Conservation (phyloP, 345 rosid species). For the Brassica cretica region DNA sequence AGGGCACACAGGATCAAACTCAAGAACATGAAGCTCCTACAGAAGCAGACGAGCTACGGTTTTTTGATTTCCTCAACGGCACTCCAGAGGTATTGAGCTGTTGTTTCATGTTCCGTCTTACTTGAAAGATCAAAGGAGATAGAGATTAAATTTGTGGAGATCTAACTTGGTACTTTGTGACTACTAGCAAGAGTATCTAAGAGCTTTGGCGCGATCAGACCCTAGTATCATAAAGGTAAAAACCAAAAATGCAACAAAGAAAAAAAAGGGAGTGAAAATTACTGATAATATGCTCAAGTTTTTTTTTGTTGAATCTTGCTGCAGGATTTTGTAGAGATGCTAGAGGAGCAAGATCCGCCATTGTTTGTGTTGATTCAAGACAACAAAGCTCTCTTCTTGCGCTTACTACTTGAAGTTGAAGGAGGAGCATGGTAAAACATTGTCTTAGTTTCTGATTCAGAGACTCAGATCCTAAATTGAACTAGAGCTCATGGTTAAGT, state of each 20-base stretch:
- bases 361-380: not conserved
- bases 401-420: not conserved
- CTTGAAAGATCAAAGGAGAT: not conserved
- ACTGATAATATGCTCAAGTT: not conserved
- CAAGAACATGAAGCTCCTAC: not conserved
- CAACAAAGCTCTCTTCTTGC: not conserved
- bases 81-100: not conserved
- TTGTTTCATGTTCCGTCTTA: not conserved
- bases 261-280: not conserved
- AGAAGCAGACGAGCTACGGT: no score
- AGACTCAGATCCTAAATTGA: not conserved
- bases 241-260: conserved; percentile 37
- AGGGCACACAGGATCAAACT: not conserved
- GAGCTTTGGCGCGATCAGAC: not conserved
- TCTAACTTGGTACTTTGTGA: not conserved
- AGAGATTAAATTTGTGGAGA: not conserved
- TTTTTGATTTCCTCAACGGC: not conserved
- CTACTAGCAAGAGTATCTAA: not conserved
- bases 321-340: not conserved
- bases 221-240: not conserved
- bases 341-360: not conserved
- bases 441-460: not conserved
- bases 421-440: not conserved
- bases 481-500: not conserved
- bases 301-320: not conserved